Conservation (phyloP, 306 rosid genomes). For the Rubus idaeus region DNA sequence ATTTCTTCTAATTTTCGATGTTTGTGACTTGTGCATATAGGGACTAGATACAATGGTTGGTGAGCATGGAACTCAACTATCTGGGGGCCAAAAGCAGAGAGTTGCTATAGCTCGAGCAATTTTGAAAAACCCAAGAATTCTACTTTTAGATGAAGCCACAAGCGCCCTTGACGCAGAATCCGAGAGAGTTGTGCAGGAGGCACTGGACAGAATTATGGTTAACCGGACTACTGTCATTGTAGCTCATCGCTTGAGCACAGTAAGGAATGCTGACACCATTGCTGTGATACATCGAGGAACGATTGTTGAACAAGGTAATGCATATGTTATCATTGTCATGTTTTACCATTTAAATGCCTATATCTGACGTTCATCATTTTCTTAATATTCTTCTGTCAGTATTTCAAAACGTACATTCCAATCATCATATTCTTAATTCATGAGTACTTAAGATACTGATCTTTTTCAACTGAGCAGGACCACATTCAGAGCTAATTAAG, state of each 20-base stretch:
- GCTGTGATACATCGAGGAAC: slow-evolving; percentile 48
- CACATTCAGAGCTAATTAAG: slow-evolving; percentile 51
- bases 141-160: slow-evolving; percentile 55
- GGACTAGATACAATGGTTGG: slow-evolving; percentile 75
- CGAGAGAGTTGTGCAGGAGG: slow-evolving; percentile 51
- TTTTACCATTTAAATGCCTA: neutral
- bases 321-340: neutral
- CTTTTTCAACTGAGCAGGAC: slow-evolving; percentile 45
- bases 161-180: slow-evolving; percentile 57
- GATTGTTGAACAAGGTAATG: slow-evolving; percentile 43
- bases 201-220: slow-evolving; percentile 44
- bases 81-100: slow-evolving; percentile 64
- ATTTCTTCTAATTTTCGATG: no score
- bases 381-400: neutral
- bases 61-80: slow-evolving; percentile 71
- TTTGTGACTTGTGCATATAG: slow-evolving; percentile 15
- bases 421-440: neutral
- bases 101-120: slow-evolving; percentile 55
- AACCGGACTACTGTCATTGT: slow-evolving; percentile 44
- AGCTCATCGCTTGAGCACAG: slow-evolving; percentile 51
- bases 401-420: no score
- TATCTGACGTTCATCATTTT: neutral
- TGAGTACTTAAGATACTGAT: neutral
- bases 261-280: slow-evolving; percentile 48
- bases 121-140: slow-evolving; percentile 45